Conservation (phyloP, 2,329 filamentous ascomycete species). For the Trichoderma sp. region DNA sequence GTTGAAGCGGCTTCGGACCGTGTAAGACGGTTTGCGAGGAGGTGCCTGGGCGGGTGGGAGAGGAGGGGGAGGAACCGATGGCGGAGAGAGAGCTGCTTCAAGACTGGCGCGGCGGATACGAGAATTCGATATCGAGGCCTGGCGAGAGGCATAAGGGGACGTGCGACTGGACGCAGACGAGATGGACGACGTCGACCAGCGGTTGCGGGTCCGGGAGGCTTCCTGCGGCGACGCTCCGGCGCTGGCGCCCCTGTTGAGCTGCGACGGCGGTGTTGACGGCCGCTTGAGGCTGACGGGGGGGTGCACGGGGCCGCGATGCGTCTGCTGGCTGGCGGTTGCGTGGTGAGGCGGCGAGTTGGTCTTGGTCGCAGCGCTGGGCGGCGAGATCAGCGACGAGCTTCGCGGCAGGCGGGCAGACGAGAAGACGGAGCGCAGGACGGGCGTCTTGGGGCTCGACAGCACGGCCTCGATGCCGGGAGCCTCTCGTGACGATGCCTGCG, state of each 20-base stretch:
- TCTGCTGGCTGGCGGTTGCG: background rate
- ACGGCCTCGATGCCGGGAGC: conserved; percentile 8
- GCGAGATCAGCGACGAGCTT: conserved; percentile 46
- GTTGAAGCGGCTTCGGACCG: background rate
- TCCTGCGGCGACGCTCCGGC: conserved; percentile 41
- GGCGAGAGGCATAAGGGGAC: conserved; percentile 39
- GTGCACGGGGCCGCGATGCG: conserved; percentile 23
- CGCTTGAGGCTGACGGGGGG: conserved; percentile 25
- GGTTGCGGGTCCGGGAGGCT: conserved; percentile 51
- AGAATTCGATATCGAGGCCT: conserved; percentile 33
- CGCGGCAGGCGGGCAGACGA: conserved; percentile 42
- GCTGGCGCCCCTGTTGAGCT: conserved; percentile 26
- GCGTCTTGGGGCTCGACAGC: conserved; percentile 28
- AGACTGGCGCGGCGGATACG: conserved; percentile 46
- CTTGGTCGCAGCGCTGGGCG: conserved; percentile 20
- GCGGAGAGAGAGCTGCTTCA: conserved; percentile 43
- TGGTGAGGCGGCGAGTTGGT: conserved; percentile 1
- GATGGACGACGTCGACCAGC: conserved; percentile 47
- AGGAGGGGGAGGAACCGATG: conserved; percentile 30
- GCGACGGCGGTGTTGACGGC: conserved; percentile 28
- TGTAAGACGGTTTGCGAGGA: conserved; percentile 41
- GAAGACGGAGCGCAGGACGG: conserved; percentile 35
- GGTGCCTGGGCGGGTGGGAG: conserved; percentile 36
- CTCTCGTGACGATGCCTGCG: conserved; percentile 13
- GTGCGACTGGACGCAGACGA: conserved; percentile 54